A percentile compares a stretch with the other conserved stretches of the same genome.
phyloP scores from a whole-genome alignment of 2,329 filamentous ascomycete genomes.

The Ceratocystis ficicola region DNA sequence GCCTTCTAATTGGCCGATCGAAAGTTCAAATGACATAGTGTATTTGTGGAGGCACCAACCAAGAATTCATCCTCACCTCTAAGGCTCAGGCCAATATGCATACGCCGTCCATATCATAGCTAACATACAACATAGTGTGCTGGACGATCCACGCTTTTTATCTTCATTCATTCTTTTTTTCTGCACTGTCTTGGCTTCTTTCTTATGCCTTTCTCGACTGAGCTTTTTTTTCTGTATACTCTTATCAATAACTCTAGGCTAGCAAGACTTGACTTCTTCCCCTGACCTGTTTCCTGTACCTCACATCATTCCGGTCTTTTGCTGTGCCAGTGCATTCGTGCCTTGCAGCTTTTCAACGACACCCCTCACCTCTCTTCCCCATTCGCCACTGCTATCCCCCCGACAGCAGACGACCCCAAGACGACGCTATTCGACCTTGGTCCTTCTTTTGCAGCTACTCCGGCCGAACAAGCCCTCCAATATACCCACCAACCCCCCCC shows the following conservation, averaged over 20 bases:
- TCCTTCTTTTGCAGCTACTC: neutral
- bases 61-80: neutral
- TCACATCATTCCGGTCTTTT: neutral
- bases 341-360: slow-evolving; percentile 2
- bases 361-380: neutral
- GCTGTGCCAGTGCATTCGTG: neutral
- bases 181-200: neutral
- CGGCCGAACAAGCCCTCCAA: neutral
- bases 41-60: slow-evolving; percentile 1
- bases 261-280: neutral
- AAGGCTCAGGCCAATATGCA: slow-evolving; percentile 8
- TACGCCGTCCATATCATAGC: slow-evolving; percentile 2
- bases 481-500: neutral
- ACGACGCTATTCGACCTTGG: neutral
- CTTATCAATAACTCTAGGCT: neutral
- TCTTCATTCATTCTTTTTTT: slow-evolving; percentile 5
- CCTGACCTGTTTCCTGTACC: neutral
- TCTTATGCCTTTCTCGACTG: neutral
- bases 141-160: neutral
- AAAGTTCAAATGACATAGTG: slow-evolving; percentile 1
- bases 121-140: neutral
- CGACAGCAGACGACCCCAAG: neutral
- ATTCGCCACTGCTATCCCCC: neutral
- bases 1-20: neutral
- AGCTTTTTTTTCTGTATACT: slow-evolving; percentile 2